Evolutionary conservation across 108 stramenopile genomes (phyloP).

Genomic region (Nannochloropsis oceanica): DNA sequence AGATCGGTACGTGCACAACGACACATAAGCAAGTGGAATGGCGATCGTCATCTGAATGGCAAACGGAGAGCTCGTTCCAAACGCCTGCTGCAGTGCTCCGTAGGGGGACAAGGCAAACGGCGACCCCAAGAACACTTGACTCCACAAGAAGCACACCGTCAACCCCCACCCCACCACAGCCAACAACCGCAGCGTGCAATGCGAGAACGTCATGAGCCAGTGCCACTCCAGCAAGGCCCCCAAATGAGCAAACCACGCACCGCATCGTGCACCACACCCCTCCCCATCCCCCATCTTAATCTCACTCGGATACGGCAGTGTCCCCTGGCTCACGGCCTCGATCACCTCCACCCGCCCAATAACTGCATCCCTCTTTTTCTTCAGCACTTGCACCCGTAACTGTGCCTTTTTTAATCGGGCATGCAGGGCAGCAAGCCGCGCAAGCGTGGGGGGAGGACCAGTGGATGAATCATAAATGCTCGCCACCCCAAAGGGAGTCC

Average conservation of each 20-base stretch:
- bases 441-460: constrained; percentile 33
- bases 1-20: constrained; percentile 8
- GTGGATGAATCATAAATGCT: neutral
- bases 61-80: neutral
- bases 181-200: neutral
- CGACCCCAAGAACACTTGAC: constrained; percentile 45
- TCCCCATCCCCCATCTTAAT: neutral
- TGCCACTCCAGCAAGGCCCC: neutral
- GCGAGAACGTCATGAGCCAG: constrained; percentile 30
- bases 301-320: neutral
- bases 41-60: neutral
- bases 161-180: constrained; percentile 39
- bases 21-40: neutral
- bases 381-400: constrained; percentile 39
- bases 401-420: constrained; percentile 39
- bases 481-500: neutral
- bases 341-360: neutral
- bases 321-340: neutral
- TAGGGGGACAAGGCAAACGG: neutral
- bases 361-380: constrained; percentile 1
- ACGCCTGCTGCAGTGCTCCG: neutral
- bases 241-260: neutral
- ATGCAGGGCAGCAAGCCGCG: constrained; percentile 38
- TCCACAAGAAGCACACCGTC: constrained; percentile 43
- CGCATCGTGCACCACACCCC: neutral